phyloP scores from a whole-genome alignment of 805 yeast species.

The Saturnispora halmiae region DNA sequence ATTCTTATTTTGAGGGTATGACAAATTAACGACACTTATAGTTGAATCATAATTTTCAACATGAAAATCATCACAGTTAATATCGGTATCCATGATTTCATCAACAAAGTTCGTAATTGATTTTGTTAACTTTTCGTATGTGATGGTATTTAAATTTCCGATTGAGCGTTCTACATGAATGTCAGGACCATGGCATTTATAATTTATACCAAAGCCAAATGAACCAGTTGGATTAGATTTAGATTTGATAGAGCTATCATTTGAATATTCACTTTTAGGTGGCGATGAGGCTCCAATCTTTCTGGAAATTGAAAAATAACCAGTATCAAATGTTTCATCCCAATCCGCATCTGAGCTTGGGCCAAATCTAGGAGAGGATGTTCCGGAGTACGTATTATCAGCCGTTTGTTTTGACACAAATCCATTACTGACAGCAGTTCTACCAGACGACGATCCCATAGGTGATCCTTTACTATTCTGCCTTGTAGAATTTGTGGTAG shows the following conservation, averaged over 20 bases:
- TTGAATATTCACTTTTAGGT: not conserved
- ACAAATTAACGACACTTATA: not conserved
- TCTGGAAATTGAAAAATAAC: constrained; percentile 1
- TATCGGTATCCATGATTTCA: constrained; percentile 4
- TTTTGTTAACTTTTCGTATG: constrained; percentile 6
- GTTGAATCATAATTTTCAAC: constrained; percentile 1
- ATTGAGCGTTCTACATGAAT: constrained; percentile 5
- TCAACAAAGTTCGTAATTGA: constrained; percentile 7
- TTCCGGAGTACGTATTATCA: not conserved
- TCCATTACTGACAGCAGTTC: constrained; percentile 9
- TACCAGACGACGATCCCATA: constrained; percentile 11
- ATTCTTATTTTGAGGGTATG: constrained; percentile 1
- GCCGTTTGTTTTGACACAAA: not conserved
- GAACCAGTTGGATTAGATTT: not conserved
- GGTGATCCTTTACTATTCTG: constrained; percentile 8
- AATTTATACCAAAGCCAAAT: constrained; percentile 6
- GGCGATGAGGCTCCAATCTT: constrained; percentile 2
- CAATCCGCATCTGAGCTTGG: constrained; percentile 5
- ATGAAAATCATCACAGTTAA: not conserved
- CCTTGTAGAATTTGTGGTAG: constrained; percentile 5
- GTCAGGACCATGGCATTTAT: constrained; percentile 1
- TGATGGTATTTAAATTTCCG: constrained; percentile 8
- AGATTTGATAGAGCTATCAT: not conserved
- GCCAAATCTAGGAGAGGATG: constrained; percentile 5
- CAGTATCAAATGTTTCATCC: constrained; percentile 6